Conservation (phyloP, 192 early-diverging fungal genomes). For the Allomyces macrogynus region DNA sequence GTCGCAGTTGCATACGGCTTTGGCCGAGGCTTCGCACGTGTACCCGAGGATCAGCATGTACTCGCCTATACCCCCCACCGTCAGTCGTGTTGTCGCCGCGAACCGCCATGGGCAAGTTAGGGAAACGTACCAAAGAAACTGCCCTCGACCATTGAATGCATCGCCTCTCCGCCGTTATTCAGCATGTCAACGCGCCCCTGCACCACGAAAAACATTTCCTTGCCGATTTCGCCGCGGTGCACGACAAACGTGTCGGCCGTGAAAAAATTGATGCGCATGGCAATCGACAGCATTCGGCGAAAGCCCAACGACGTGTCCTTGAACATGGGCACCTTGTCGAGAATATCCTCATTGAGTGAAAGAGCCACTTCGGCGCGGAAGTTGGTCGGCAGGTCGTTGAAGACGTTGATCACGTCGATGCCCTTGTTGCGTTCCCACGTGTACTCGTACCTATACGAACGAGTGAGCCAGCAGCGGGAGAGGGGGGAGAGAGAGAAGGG, state of each 20-base stretch:
- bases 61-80: slow-evolving; percentile 10
- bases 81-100: too few species aligned
- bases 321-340: slow-evolving; percentile 28
- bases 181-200: slow-evolving; percentile 30
- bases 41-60: slow-evolving; percentile 22
- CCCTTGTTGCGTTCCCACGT: slow-evolving; percentile 32
- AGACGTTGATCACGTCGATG: slow-evolving; percentile 23
- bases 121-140: slow-evolving; percentile 21
- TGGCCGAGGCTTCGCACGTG: slow-evolving; percentile 24
- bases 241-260: slow-evolving; percentile 31
- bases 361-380: slow-evolving; percentile 28
- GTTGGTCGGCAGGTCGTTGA: slow-evolving; percentile 26
- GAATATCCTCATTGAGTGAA: slow-evolving; percentile 25
- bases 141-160: slow-evolving; percentile 24
- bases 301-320: slow-evolving; percentile 22
- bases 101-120: too few species aligned
- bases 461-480: too few species aligned
- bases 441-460: slow-evolving; percentile 10
- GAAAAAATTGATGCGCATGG: slow-evolving; percentile 27
- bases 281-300: slow-evolving; percentile 19
- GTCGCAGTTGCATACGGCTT: slow-evolving; percentile 28
- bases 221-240: slow-evolving; percentile 20
- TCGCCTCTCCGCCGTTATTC: slow-evolving; percentile 14
- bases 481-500: too few species aligned
- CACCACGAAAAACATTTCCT: slow-evolving; percentile 30